Evolutionary conservation across 345 rosid species (phyloP).

Genomic region (Zanthoxylum bungeanum): DNA sequence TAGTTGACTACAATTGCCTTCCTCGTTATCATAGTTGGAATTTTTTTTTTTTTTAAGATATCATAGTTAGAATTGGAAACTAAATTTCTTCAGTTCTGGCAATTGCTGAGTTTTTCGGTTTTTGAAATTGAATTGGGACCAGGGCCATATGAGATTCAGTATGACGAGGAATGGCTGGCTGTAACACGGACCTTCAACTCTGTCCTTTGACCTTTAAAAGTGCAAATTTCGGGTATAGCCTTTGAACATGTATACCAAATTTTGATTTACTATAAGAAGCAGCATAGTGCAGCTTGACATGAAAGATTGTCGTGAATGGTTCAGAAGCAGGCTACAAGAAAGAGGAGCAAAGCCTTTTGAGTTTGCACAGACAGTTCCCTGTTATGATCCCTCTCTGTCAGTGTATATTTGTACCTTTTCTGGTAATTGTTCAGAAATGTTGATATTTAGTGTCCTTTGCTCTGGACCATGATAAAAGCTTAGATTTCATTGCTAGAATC

Average conservation of each 20-base stretch:
- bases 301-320: conserved; percentile 64
- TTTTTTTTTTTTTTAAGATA: no score
- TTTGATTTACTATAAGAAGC: not conserved
- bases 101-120: conserved; percentile 40
- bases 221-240: conserved; percentile 54
- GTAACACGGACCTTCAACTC: conserved; percentile 65
- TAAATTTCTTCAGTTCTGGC: conserved; percentile 13
- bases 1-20: conserved; percentile 13
- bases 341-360: conserved; percentile 73
- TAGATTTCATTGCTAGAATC: not conserved
- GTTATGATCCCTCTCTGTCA: conserved; percentile 47
- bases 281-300: conserved; percentile 34
- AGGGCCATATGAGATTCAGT: conserved; percentile 69
- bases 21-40: conserved; percentile 9
- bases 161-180: conserved; percentile 90
- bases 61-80: conserved; percentile 22
- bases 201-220: conserved; percentile 42
- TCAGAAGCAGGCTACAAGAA: conserved; percentile 56
- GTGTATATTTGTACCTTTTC: conserved; percentile 23
- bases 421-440: conserved; percentile 29
- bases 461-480: not conserved
- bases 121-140: conserved; percentile 77
- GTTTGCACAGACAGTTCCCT: conserved; percentile 62
- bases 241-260: not conserved
- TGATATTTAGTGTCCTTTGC: not conserved